A percentile compares a stretch with the other conserved stretches of the same genome.
Conservation (phyloP, 768 basidiomycete genomes). For the Pleurotus tuoliensis region DNA sequence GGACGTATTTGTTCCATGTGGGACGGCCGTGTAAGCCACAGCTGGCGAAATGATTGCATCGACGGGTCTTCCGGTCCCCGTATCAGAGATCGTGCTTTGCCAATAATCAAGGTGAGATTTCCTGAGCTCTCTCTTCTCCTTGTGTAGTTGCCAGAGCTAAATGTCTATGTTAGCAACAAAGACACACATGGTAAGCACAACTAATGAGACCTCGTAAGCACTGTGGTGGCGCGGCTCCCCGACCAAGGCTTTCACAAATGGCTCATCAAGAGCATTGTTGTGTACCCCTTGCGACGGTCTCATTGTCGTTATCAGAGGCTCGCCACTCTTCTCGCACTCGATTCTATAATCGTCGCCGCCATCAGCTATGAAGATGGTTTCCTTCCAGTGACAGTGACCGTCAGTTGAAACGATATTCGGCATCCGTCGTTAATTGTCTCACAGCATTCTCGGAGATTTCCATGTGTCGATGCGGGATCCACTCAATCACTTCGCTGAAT, state of each 20-base stretch:
- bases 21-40: conserved; percentile 57
- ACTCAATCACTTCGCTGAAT: conserved; percentile 55
- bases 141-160: conserved; percentile 65
- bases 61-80: conserved; percentile 68
- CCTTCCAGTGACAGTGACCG: neutral
- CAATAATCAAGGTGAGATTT: conserved; percentile 60
- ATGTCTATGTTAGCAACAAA: conserved; percentile 16
- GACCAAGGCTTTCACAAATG: conserved; percentile 41
- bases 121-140: conserved; percentile 42
- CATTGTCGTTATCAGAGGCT: conserved; percentile 55
- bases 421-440: conserved; percentile 13
- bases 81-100: conserved; percentile 46
- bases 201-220: conserved; percentile 35
- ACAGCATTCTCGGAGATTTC: conserved; percentile 42
- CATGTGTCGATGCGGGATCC: conserved; percentile 53
- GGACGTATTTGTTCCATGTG: conserved; percentile 57
- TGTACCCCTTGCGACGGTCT: conserved; percentile 21
- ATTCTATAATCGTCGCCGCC: conserved; percentile 41
- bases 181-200: conserved; percentile 17
- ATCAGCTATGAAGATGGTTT: conserved; percentile 27
- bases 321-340: conserved; percentile 42
- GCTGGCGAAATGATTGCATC: conserved; percentile 71
- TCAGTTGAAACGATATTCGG: neutral
- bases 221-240: conserved; percentile 36
- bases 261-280: conserved; percentile 17